Evolutionary conservation across 306 rosid species (phyloP), one percentile per base, ranked within the genome.

Genomic region (Castanea sativa): DNA sequence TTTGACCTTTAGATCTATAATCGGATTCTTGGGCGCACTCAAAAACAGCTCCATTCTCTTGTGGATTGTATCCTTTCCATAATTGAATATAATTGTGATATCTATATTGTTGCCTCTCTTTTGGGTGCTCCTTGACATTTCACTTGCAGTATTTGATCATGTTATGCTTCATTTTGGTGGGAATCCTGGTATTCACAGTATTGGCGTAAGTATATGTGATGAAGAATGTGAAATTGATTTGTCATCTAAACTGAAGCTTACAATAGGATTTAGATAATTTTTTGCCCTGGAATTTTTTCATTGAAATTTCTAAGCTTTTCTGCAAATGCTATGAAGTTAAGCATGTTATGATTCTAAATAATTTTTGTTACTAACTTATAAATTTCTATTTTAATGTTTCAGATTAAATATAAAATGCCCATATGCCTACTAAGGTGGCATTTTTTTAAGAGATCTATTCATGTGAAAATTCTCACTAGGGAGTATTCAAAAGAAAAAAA

Each of bases 11-110:
- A 95, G 99, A 84, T 95, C 99, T 71, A 73, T 95, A 38, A 87
- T 92, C 14, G 98, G 99, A 58, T 95, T 91, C 88, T 84, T 95
- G 58, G 99, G 99, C 10, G 98, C 99, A 23, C 79, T 90, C 78
- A 95, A 95, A 81, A 90, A 82, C 78, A 91, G 41, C 78, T 81
- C 93, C 78, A 75, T 91, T 80, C 85, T 95, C 49, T 80, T 95
- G 76, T 95, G 99, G 99, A 43, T 91, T 68, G 99, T 95, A 95
- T 92, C 97, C 96, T 90, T 87, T 23, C 67, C 69, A 56, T 27
- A 45, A 16, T 70, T 30, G 63, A 51, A 51, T 61, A 64, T n/a
- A 27, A 58, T 41, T 5, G 49, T 1, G 10, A 9, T 59, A 8
- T 73, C 1, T 13, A 63, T 1, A 29, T 29, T 55, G 1, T 52